A percentile compares a stretch with the other conserved stretches of the same genome.
Conservation (phyloP, 2,329 filamentous ascomycete genomes). For the Pseudogymnoascus sp. region DNA sequence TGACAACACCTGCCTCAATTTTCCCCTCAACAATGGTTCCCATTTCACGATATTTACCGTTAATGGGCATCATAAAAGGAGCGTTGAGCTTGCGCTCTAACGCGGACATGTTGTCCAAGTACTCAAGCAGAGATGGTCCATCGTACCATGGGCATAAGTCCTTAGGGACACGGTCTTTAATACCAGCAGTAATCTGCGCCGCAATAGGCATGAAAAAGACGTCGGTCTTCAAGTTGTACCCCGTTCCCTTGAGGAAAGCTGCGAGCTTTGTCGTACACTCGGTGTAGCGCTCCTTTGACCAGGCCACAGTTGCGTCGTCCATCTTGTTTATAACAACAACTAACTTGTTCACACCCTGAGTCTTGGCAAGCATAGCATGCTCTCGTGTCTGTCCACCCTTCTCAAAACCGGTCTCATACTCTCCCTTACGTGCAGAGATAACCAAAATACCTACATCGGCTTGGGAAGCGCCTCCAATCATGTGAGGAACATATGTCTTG, state of each 20-base stretch:
- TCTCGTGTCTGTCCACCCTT: conserved; percentile 93
- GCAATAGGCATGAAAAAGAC: conserved; percentile 95
- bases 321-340: conserved; percentile 97
- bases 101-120: conserved; percentile 85
- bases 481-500: conserved; percentile 96
- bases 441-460: conserved; percentile 92
- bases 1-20: conserved; percentile 87
- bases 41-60: conserved; percentile 93
- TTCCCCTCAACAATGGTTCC: conserved; percentile 97
- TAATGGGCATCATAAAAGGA: conserved; percentile 98
- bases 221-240: conserved; percentile 90
- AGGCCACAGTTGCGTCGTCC: conserved; percentile 94
- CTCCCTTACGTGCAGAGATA: conserved; percentile 92
- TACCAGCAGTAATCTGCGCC: conserved; percentile 73
- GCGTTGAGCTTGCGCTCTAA: conserved; percentile 94
- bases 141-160: conserved; percentile 74
- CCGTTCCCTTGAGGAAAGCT: conserved; percentile 81
- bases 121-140: conserved; percentile 86
- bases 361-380: conserved; percentile 96
- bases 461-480: conserved; percentile 93
- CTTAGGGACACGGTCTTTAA: conserved; percentile 79
- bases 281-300: conserved; percentile 85
- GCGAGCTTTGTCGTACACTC: conserved; percentile 87
- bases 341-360: conserved; percentile 94
- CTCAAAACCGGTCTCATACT: conserved; percentile 98